Conservation (phyloP, 139 green algal genomes). For the Tetradesmus obliquus region DNA sequence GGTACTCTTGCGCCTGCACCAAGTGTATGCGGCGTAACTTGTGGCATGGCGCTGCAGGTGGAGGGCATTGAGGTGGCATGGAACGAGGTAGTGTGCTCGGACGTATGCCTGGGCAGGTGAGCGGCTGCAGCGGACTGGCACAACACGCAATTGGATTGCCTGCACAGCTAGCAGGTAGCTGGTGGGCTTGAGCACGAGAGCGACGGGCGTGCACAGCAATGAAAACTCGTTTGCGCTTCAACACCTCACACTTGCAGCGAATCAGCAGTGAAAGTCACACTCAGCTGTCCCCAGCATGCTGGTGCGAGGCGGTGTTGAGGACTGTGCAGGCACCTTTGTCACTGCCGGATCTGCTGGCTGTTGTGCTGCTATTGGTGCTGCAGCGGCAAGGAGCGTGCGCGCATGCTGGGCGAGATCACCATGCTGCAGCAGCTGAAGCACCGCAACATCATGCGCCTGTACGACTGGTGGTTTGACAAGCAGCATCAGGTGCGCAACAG, state of each 20-base stretch:
- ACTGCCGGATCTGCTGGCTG: background rate
- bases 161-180: too few species aligned
- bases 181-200: too few species aligned
- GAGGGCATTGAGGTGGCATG: constrained; percentile 95
- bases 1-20: too few species aligned
- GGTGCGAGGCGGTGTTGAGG: background rate
- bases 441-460: constrained; percentile 38
- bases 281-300: background rate
- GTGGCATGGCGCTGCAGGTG: constrained; percentile 37
- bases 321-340: background rate
- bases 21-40: too few species aligned
- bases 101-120: constrained; percentile 32
- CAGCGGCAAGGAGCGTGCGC: constrained; percentile 45
- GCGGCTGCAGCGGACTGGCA: background rate
- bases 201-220: too few species aligned
- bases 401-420: constrained; percentile 83
- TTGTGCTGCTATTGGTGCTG: constrained; percentile 25
- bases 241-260: too few species aligned
- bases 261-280: background rate
- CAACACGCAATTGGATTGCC: too few species aligned
- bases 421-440: constrained; percentile 93
- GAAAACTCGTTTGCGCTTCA: too few species aligned
- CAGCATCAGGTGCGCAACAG: constrained; percentile 80
- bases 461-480: constrained; percentile 70
- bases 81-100: constrained; percentile 88